These are phyloP conservation scores for Aureobasidium mangrovei DNA, from an alignment of 2,329 filamentous ascomycete genomes.

Conservation along the genomic window DNA sequence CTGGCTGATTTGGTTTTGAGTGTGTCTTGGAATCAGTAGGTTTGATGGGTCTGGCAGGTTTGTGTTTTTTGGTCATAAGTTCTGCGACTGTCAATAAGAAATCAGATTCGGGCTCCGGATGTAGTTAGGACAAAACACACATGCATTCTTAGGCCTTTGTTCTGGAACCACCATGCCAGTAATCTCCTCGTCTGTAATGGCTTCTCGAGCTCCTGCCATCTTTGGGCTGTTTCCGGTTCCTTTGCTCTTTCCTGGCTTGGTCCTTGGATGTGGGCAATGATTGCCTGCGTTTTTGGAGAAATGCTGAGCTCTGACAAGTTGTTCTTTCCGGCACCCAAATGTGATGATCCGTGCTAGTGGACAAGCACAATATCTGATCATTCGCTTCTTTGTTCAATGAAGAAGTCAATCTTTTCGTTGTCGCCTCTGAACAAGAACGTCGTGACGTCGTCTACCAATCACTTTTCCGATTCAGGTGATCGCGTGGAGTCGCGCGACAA, in stretches of 20 bases:
- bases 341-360: not conserved
- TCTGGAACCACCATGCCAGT: conserved; percentile 13
- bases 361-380: too few relatives aligned
- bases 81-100: conserved; percentile 33
- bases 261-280: not conserved
- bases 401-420: too few relatives aligned
- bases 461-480: not conserved
- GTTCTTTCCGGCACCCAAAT: not conserved
- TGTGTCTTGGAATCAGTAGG: conserved; percentile 15
- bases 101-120: conserved; percentile 1
- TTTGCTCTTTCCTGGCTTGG: not conserved
- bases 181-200: conserved; percentile 17
- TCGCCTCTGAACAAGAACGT: too few relatives aligned
- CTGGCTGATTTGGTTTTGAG: conserved; percentile 18
- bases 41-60: conserved; percentile 19
- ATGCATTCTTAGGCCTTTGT: conserved; percentile 14
- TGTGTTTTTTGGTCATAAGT: conserved; percentile 37
- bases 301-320: not conserved
- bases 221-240: not conserved
- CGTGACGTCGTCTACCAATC: not conserved
- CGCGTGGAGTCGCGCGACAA: not conserved
- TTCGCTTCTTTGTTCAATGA: too few relatives aligned
- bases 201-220: conserved; percentile 12
- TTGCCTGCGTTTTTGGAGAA: not conserved
- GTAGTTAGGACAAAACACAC: conserved; percentile 3